phyloP scores from a whole-genome alignment of 2,329 filamentous ascomycete genomes.

The Fusarium siculi region DNA sequence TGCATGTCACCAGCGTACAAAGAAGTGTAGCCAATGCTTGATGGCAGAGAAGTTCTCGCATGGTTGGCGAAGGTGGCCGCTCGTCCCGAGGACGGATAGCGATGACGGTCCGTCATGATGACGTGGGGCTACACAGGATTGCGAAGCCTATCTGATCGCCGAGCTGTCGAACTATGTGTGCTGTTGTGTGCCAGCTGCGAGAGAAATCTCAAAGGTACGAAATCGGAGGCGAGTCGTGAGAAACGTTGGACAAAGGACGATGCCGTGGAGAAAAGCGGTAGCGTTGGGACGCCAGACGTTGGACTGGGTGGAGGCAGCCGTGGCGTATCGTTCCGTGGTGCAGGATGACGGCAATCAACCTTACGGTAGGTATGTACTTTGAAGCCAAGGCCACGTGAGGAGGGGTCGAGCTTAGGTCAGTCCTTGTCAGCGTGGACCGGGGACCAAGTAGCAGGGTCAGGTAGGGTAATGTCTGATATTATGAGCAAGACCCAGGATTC shows the following conservation, averaged over 20 bases:
- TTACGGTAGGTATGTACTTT: background rate
- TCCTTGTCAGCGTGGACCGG: slow-evolving; percentile 34
- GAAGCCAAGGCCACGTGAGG: slow-evolving; percentile 43
- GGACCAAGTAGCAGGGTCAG: slow-evolving; percentile 15
- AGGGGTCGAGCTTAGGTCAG: slow-evolving; percentile 39
- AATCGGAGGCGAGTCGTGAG: slow-evolving; percentile 14
- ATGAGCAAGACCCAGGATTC: slow-evolving; percentile 4
- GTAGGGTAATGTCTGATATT: slow-evolving; percentile 10
- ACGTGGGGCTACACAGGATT: slow-evolving; percentile 24
- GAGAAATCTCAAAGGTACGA: slow-evolving; percentile 2
- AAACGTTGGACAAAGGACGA: slow-evolving; percentile 34
- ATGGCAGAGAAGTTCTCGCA: slow-evolving; percentile 64
- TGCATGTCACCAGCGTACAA: slow-evolving; percentile 66
- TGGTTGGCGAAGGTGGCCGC: slow-evolving; percentile 60
- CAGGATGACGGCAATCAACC: slow-evolving; percentile 38
- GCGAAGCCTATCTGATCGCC: slow-evolving; percentile 4
- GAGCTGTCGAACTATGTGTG: slow-evolving; percentile 17
- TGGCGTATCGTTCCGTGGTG: slow-evolving; percentile 23
- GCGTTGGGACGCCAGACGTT: slow-evolving; percentile 18
- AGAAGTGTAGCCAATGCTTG: slow-evolving; percentile 60
- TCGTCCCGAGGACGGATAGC: slow-evolving; percentile 54
- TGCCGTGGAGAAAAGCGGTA: slow-evolving; percentile 27
- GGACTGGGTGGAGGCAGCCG: slow-evolving; percentile 24
- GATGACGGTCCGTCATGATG: slow-evolving; percentile 62
- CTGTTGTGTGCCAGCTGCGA: slow-evolving; percentile 10